Conservation (phyloP, 192 early-diverging fungal genomes). For the Haplosporangium gracile region DNA sequence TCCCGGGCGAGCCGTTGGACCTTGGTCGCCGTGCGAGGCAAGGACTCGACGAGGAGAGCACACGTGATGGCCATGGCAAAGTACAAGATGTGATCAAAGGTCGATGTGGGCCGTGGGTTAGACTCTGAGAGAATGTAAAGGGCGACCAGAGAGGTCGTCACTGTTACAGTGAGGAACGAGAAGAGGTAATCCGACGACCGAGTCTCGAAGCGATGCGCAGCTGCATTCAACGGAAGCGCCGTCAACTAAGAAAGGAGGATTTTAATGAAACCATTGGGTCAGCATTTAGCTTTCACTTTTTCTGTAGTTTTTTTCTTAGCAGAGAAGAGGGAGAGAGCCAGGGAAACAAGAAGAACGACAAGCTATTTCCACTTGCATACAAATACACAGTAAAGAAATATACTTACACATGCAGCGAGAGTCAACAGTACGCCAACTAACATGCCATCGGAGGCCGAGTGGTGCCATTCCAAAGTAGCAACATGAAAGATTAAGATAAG, state of each 20-base stretch:
- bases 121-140: constrained; percentile 31
- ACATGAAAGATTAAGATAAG: constrained; percentile 6
- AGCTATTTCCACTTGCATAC: not conserved
- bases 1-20: constrained; percentile 38
- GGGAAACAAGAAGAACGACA: not conserved
- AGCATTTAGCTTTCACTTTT: not conserved
- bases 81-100: constrained; percentile 3
- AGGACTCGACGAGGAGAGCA: constrained; percentile 34
- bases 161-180: constrained; percentile 6
- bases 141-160: not conserved
- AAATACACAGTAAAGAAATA: not conserved
- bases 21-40: constrained; percentile 18
- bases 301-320: not conserved
- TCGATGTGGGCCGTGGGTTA: not conserved
- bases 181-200: constrained; percentile 43
- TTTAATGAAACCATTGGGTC: not conserved
- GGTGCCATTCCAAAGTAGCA: not conserved
- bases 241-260: constrained; percentile 12
- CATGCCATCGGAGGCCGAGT: not conserved
- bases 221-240: constrained; percentile 18
- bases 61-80: constrained; percentile 7
- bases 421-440: constrained; percentile 6
- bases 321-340: not conserved
- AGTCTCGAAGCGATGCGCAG: constrained; percentile 28
- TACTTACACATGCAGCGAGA: constrained; percentile 28